Base-by-base conservation (phyloP, 495 filamentous ascomycete genomes). In the Penicillium lividum region DNA sequence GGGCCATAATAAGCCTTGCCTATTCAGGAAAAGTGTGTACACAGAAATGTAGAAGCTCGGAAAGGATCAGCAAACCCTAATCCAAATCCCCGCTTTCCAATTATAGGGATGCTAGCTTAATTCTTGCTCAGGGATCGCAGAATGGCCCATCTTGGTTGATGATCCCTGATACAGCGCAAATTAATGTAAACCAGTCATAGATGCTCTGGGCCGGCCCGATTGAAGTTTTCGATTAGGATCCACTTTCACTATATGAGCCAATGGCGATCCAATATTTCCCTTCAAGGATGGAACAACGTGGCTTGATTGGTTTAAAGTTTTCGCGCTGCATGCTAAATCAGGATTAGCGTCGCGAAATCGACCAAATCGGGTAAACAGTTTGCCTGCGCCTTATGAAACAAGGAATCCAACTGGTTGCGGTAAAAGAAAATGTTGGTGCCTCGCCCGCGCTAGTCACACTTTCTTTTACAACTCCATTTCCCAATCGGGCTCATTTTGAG, bases 281-380 rank as follows among this genome's bases (percentile, higher is more conserved):
- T 16, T 0, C 38, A 40, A 13, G 34, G 15, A 16, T 16, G 38
- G n/a, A 38, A 13, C 38, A 40, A 40, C 38, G 38, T 40, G 38
- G 13, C 7, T 40, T 40, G 38, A 31, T 31, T 51, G 48, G 48
- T 51, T 34, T 33, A 31, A 7, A 31, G 22, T 18, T 31, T 8
- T 51, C 31, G 31, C 44, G 2, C 0, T 47, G 44, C 22, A 27
- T 47, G 7, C 44, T 25, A 2, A 15, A 47, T 47, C 13, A 25
- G 44, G 44, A 10, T 28, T 47, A 49, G 46, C 46, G 46, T 59
- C 57, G 53, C 42, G 15, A 50, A 46, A n/a, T 64, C 38, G 4
- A 51, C 53, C 54, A 11, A 30, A 55, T 47, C 30, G 9, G 58
- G 58, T 7, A 49, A 47, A n/a, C 10, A 31, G 7, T 31, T 16